phyloP scores from a whole-genome alignment of 2,329 filamentous ascomycete genomes.

The Chaetomiaceae sp. region DNA sequence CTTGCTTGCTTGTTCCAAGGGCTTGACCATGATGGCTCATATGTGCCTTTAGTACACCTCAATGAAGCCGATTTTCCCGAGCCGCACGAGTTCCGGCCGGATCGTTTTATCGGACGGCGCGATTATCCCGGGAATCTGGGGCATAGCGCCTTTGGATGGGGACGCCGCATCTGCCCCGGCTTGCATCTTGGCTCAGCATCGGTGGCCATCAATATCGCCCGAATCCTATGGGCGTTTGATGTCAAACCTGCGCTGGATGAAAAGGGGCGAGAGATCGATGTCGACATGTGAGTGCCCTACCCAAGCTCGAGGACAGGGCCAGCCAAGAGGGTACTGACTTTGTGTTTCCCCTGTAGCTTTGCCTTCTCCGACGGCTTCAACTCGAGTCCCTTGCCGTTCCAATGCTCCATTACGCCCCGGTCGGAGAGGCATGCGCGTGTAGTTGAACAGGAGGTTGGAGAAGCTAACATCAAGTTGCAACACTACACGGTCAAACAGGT shows the following conservation, averaged over 20 bases:
- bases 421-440: slow-evolving; percentile 29
- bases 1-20: background rate
- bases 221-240: slow-evolving; percentile 49
- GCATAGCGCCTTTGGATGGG: slow-evolving; percentile 38
- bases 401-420: slow-evolving; percentile 33
- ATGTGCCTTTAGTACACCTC: slow-evolving; percentile 31
- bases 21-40: background rate
- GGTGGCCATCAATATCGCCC: slow-evolving; percentile 40
- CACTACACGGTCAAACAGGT: background rate
- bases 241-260: slow-evolving; percentile 29
- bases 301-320: background rate
- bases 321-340: too few species aligned
- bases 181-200: slow-evolving; percentile 48
- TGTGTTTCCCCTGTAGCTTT: slow-evolving; percentile 34
- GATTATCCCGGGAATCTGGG: slow-evolving; percentile 33
- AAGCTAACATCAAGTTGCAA: slow-evolving; percentile 25
- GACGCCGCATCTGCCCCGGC: slow-evolving; percentile 36
- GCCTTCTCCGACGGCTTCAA: slow-evolving; percentile 39
- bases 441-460: slow-evolving; percentile 28
- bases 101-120: slow-evolving; percentile 31
- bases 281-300: slow-evolving; percentile 32
- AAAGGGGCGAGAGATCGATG: slow-evolving; percentile 29
- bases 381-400: slow-evolving; percentile 37
- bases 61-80: slow-evolving; percentile 38
- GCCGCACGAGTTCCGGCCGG: slow-evolving; percentile 34